A percentile compares a stretch with the other conserved stretches of the same genome.
Evolutionary conservation across 495 filamentous ascomycete genomes (phyloP).

Genomic region (Trichoderma parareesei): DNA sequence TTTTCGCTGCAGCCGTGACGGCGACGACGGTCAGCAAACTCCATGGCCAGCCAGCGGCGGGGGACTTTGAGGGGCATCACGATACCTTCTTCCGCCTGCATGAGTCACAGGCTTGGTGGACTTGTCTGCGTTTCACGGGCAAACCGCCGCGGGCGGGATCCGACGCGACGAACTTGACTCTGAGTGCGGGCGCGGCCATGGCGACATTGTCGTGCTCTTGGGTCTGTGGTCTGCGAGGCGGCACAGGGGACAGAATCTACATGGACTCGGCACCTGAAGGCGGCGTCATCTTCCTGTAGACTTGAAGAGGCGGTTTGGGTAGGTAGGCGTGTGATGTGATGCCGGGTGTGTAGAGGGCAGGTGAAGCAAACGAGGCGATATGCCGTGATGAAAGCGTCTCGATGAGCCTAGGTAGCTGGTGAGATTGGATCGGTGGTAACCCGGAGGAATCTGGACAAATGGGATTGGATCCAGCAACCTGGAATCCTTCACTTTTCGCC

Average conservation of each 20-base stretch:
- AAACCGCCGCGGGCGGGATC: constrained; percentile 28
- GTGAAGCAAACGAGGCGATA: no score
- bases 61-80: background rate
- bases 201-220: background rate
- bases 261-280: background rate
- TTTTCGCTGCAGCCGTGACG: constrained; percentile 18
- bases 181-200: constrained; percentile 6
- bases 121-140: constrained; percentile 42
- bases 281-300: background rate
- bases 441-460: no score
- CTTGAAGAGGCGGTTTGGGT: no score
- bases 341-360: no score
- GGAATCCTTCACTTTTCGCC: no score
- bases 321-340: no score
- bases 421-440: no score
- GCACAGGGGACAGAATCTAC: background rate
- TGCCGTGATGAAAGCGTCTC: no score
- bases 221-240: no score
- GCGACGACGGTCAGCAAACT: constrained; percentile 14
- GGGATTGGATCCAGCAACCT: no score
- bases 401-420: no score
- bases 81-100: constrained; percentile 39
- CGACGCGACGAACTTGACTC: constrained; percentile 38
- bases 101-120: constrained; percentile 34
- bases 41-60: background rate